Evolutionary conservation across 345 rosid genomes (phyloP), one percentile per base, ranked within the genome.

Genomic region (Citrus reticulata): DNA sequence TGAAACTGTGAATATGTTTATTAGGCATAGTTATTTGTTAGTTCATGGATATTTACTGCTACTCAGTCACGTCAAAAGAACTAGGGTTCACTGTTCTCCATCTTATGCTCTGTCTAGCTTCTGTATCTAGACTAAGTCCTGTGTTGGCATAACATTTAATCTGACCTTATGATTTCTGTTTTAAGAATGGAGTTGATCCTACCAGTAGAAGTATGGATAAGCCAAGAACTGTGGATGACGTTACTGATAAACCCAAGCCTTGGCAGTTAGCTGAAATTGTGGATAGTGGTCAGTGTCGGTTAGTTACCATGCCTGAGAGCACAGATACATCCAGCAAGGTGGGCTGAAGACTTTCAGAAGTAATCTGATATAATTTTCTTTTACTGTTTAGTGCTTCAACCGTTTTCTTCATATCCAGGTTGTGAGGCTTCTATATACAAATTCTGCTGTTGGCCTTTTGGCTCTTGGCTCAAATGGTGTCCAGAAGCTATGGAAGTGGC

Each of bases 321-420:
- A 66, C 89, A 61, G 97, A 93, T 63, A 73, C 92, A 74, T 88
- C 94, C 70, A 90, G 93, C 92, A 94, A 93, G 99, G 99, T 96
- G 49, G 70, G 73, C 81, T 24, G 30, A 78, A 20, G 79, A 29
- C 46, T 55, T 55, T 40, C 69, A 10, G 72, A 13, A 19, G 60
- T 65, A 35, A 62, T 16, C 69, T 71, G 51, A 63, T 4, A 71
- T 32, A 61, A 68, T 22, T 68, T 74, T 9, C 11, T 49, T 51
- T 9, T 40, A 19, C 60, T 32, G 62, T 27, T 25, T 46, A 35
- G 59, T 77, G 32, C 60, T 81, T 40, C 55, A 73, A 78, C 39
- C 5, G 25, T 72, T 79, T 70, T 58, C 39, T 68, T 74, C 76
- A 39, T 61, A 46, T 81, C 67, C 87, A 95, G 98, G 96, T 88